phyloP scores from a whole-genome alignment of 192 early-diverging fungal genomes.

The Cetraspora pellucida region DNA sequence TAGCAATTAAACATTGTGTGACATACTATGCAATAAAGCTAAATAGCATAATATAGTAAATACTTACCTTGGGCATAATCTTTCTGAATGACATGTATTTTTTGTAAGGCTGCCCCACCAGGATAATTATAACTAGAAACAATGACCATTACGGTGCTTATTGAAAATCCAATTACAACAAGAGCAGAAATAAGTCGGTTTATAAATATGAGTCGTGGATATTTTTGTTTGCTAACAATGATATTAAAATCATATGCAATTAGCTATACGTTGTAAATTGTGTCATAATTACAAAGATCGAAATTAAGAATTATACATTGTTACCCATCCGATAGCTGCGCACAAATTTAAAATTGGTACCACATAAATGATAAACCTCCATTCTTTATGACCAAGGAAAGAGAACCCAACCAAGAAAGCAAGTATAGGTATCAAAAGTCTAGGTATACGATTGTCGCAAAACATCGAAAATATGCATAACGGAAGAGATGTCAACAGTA shows the following conservation, averaged over 20 bases:
- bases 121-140: conserved; percentile 87
- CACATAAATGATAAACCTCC: conserved; percentile 88
- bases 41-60: background rate
- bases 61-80: conserved; percentile 33
- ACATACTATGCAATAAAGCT: background rate
- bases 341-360: conserved; percentile 80
- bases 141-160: conserved; percentile 46
- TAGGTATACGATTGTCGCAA: conserved; percentile 49
- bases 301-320: conserved; percentile 37
- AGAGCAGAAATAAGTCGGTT: conserved; percentile 34
- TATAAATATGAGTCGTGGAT: background rate
- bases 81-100: conserved; percentile 56
- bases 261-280: background rate
- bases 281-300: background rate
- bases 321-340: conserved; percentile 59
- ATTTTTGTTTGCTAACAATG: background rate
- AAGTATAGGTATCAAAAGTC: conserved; percentile 56
- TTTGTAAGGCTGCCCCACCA: conserved; percentile 75
- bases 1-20: background rate
- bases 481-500: conserved; percentile 73
- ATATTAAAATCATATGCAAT: too few relatives aligned
- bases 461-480: conserved; percentile 57
- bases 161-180: conserved; percentile 36
- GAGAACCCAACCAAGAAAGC: conserved; percentile 72
- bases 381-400: conserved; percentile 89